These are phyloP conservation scores for Saprolegnia diclina DNA, from an alignment of 352 stramenopile genomes.

Conservation along the genomic window DNA sequence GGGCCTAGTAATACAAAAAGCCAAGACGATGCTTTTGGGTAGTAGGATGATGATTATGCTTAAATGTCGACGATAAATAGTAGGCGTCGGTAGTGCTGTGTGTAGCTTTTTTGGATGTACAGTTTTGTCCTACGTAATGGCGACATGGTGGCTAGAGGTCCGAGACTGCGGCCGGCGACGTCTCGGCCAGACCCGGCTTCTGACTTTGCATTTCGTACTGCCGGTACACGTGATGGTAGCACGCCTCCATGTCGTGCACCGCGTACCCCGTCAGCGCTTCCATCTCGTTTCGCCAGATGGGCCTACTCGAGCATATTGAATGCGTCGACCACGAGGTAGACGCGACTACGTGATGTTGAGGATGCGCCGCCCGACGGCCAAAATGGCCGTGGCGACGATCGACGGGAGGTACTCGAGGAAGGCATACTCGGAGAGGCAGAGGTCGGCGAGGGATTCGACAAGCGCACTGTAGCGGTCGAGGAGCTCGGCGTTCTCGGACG, in stretches of 20 bases:
- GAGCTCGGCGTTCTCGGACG: slow-evolving; percentile 66
- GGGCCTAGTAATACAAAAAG: slow-evolving; percentile 33
- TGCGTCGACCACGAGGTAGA: slow-evolving; percentile 8
- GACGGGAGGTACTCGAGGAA: slow-evolving; percentile 80
- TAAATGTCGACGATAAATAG: not conserved
- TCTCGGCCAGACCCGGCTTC: slow-evolving; percentile 43
- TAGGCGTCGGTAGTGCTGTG: not conserved
- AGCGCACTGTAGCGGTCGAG: slow-evolving; percentile 58
- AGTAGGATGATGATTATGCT: no score
- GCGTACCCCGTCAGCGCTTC: slow-evolving; percentile 75
- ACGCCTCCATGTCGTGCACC: slow-evolving; percentile 69
- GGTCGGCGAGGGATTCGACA: slow-evolving; percentile 78
- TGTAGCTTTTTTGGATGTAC: no score
- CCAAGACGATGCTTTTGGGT: not conserved
- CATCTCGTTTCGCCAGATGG: slow-evolving; percentile 78
- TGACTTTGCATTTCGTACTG: slow-evolving; percentile 75
- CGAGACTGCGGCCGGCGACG: slow-evolving; percentile 62
- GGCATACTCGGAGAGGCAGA: slow-evolving; percentile 80
- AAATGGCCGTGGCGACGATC: slow-evolving; percentile 63
- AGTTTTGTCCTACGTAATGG: no score
- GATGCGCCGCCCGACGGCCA: slow-evolving; percentile 70
- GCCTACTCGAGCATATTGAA: slow-evolving; percentile 29
- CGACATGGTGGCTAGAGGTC: slow-evolving; percentile 32
- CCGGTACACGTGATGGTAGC: slow-evolving; percentile 75
- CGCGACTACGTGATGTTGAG: slow-evolving; percentile 53